Base-by-base conservation (phyloP, 2,329 filamentous ascomycete genomes). In the Boeremia exigua region DNA sequence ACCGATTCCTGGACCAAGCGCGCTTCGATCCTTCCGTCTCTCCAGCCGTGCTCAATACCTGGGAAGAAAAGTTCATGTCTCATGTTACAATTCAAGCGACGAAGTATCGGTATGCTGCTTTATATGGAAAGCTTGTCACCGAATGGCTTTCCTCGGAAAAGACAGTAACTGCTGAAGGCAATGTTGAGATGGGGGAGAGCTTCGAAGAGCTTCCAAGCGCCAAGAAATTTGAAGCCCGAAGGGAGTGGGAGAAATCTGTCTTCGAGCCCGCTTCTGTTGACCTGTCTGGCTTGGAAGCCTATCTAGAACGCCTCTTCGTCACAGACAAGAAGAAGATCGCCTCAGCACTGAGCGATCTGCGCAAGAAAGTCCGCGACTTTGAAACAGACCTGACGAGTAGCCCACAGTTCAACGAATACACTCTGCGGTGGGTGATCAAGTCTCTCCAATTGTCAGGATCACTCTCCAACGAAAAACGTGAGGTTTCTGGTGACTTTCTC, bases 391-490 rank as follows among this genome's bases (percentile, higher is more conserved):
- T 73, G 28, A 56, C 54, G 25, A 39, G 40, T 19, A 54, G 62
- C 2, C 55, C 44, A 15, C 65, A 66, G 32, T 79, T 83, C 67
- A 69, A 63, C 34, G 38, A 63, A 0, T 2, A 15, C 0, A 74
- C 69, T 1, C 60, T 84, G 17, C 65, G 61, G 25, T 78, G 75
- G 75, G 68, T 75, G 9, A 79, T 82, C 10, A 54, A 75, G 10
- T 77, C 80, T 0, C 75, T 84, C 2, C 63, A 79, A 19, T 63
- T 70, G 3, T 80, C 79, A 0, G 79, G 81, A 30, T 69, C 82
- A 0, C 72, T 84, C 3, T 76, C 77, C 4, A 70, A 73, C 25
- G 71, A 72, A 19, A 75, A 76, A 52, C 63, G 71, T n/a, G 66
- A 70, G 33, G 66, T 65, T 6, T 58, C 73, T 8, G 69, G 67